Evolutionary conservation across 768 basidiomycete genomes (phyloP).

Genomic region (Phylloporus rhodoxanthus): DNA sequence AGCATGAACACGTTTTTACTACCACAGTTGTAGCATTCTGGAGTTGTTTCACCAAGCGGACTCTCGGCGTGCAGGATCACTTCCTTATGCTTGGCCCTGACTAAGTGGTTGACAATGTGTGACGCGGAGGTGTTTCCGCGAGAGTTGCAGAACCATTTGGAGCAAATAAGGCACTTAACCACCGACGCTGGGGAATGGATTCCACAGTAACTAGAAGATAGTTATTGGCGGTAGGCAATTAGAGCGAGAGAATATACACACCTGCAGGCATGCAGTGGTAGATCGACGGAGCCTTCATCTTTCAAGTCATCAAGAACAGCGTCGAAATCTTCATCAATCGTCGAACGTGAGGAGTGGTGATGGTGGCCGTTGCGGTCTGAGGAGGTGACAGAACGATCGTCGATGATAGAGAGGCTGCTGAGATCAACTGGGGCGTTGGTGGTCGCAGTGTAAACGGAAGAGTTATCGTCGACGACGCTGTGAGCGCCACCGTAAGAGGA

Average conservation of each 20-base stretch:
- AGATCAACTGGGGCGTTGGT: conserved; percentile 61
- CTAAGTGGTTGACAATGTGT: conserved; percentile 98
- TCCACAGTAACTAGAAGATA: conserved; percentile 77
- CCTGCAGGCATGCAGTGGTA: conserved; percentile 96
- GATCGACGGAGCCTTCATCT: conserved; percentile 69
- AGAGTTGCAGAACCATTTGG: conserved; percentile 99
- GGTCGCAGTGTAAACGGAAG: conserved; percentile 72
- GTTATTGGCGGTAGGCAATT: conserved; percentile 6
- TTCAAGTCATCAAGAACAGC: conserved; percentile 85
- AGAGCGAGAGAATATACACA: conserved; percentile 31
- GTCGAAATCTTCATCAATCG: conserved; percentile 81
- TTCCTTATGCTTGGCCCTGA: conserved; percentile 98
- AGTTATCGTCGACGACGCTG: conserved; percentile 71
- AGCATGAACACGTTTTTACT: conserved; percentile 99
- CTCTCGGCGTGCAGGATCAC: conserved; percentile 94
- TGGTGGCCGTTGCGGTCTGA: conserved; percentile 38
- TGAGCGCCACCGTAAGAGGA: conserved; percentile 70
- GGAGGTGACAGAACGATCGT: conserved; percentile 42
- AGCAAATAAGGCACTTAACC: conserved; percentile 88
- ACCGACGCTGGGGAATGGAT: conserved; percentile 97
- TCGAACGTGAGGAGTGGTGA: conserved; percentile 29
- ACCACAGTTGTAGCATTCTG: conserved; percentile 98
- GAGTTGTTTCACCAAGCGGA: conserved; percentile 93
- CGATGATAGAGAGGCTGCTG: conserved; percentile 60
- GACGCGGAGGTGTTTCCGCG: conserved; percentile 96